Evolutionary conservation across 371 early-diverging fungal species (phyloP), one percentile per base, ranked within the genome.

Genomic region (Choanephora cucurbitarum): DNA sequence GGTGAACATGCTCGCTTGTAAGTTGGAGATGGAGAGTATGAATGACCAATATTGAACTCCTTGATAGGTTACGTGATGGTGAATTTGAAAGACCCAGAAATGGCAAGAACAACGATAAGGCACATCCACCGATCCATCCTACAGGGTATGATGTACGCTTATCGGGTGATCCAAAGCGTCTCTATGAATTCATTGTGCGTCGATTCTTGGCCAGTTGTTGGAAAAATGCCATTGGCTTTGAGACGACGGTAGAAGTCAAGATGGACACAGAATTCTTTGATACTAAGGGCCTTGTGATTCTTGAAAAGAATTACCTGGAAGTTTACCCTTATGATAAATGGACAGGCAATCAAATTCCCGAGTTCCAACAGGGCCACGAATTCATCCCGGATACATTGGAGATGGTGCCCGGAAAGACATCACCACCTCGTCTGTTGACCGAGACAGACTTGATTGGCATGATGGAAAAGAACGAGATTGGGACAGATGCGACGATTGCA

Each of bases 101-200:
- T 31, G 99, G 99, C 2, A 86, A 82, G 41, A 87, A 95, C 63
- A 93, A 98, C 64, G 99, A 99, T 75, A 89, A 95, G 66, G 99
- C 99, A 0, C 99, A 99, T 88, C 98, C 98, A 8, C 99, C 99
- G 1, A 99, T 99, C 61, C 99, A 99, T 72, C 99, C 99, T 1
- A 89, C 94, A 0, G 87, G 80, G 18, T 81, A 80, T 10, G 45
- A 52, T 10, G 11, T 23, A n/a, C 82, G 73, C 15, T 73, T 98
- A 28, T 65, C 66, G 0, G 91, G 89, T 2, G 85, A 93, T 31
- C 89, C 93, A 7, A 73, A 76, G 48, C 72, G 77, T 9, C 85
- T 99, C 0, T 99, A 90, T 70, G 98, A 99, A 41, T 95, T 94
- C 62, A 82, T 99, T 34, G 80, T 89, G 0, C 81, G 99, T 6